Evolutionary conservation across 2,329 filamentous ascomycete species (phyloP), one percentile per base, ranked within the genome.

Genomic region (Calycina marina): DNA sequence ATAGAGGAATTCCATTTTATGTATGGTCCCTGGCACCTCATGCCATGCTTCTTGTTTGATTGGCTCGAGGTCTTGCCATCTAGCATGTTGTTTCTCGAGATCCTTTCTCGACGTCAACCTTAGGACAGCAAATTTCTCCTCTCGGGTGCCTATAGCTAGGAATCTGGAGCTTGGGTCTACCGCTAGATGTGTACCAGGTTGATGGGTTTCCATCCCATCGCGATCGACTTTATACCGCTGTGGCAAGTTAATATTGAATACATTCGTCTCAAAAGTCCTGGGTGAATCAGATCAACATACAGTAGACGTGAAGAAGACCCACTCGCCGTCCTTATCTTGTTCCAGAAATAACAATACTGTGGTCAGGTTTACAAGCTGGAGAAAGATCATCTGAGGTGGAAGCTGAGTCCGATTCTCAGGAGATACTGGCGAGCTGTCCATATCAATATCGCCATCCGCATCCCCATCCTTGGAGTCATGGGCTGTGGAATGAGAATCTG

Each of bases 1-100:
- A 37, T 79, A 72, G 3, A 98, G 63, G 42, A 96, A 98, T 14
- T 85, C 79, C 63, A 94, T 76, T 44, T 83, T 80, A 45, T 88
- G 65, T 34, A 96, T 82, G n/a, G 76, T 63, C 1, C 82, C 85
- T 5, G 74, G 67, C 5, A 84, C 60, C 8, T 38, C 34, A 13
- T 49, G 17, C 4, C 44, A 38, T 24, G 28, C 38, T 28, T 51
- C 41, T 1, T 52, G 54, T 38, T 63, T 63, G 35, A 93, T 66
- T 2, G 78, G 79, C 6, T 62, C 54, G 36, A 81, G 53, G 40
- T 57, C 48, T n/a, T 58, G 54, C 18, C 51, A 48, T 22, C 47
- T 42, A 11, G 47, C 50, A 47, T 64, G 77, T 49, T 58, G 72
- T 45, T 45, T 52, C 43, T 54, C 65, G 49, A 70, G 68, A 43